Evolutionary conservation across 2,329 filamentous ascomycete genomes (phyloP), one percentile per base, ranked within the genome.

Genomic region (Aspergillus brunneoviolaceus): DNA sequence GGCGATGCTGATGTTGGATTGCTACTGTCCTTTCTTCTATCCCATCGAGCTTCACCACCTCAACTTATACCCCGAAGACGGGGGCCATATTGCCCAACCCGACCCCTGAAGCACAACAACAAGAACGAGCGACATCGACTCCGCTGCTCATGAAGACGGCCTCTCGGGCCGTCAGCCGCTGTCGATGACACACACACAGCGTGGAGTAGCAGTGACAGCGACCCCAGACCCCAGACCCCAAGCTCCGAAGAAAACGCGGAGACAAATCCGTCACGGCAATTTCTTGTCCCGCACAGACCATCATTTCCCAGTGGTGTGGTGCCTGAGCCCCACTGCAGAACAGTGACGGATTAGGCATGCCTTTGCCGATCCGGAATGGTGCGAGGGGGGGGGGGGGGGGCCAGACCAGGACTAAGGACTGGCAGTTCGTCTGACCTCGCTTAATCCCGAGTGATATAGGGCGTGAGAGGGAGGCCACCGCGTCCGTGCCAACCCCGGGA

Each of bases 241-340:
- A 42, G 21, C 16, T 49, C 56, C 49, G 23, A 23, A 23, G 23
- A 56, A 52, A 59, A 35, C 25, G 53, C 57, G 50, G 39, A 35
- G 49, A 56, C 60, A 16, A 19, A 62, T 62, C 56, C 60, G 57
- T 62, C 60, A 62, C 60, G 60, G 60, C 39, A 45, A 3, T 45
- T 45, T 19, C 39, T 2, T n/a, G 27, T 45, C 16, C 14, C 39
- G 39, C 39, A 45, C 39, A 45, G 39, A 45, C 39, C 39, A 45
- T 45, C 39, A 45, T 45, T 9, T 19, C 39, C 33, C 27, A 5
- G 33, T 12, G 39, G 39, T 45, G 33, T 12, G 39, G 39, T 45
- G 39, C 14, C 39, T 45, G 39, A 19, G 14, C 14, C 14, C 14
- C 16, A 16, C 39, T 45, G 39, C 39, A 45, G 39, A 45, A 45